Evolutionary conservation across 345 rosid genomes (phyloP).

Genomic region (Eucalyptus brandiana): DNA sequence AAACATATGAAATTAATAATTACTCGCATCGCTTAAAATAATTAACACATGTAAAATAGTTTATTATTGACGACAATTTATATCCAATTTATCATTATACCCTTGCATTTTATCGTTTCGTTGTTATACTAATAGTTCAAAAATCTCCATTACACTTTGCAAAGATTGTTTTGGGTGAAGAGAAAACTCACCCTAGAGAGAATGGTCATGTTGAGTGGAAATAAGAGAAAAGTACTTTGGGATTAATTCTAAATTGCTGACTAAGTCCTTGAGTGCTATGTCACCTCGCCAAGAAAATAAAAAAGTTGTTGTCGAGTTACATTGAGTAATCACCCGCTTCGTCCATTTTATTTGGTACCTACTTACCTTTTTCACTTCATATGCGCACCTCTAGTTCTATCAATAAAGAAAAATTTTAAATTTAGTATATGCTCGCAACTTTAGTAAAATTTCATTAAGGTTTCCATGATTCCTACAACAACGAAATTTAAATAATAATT

Average conservation of each 20-base stretch:
- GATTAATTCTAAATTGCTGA: neutral
- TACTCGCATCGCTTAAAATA: fast-evolving
- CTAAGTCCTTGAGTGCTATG: neutral
- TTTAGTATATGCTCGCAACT: neutral
- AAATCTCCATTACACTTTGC: neutral
- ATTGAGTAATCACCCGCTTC: neutral
- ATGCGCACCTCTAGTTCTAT: neutral
- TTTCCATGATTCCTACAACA: neutral
- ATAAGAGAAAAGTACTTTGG: neutral
- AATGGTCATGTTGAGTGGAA: neutral
- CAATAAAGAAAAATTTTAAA: neutral
- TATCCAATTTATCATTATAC: neutral
- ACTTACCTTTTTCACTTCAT: neutral
- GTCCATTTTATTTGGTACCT: neutral
- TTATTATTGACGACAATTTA: too few species aligned
- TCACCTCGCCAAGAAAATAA: neutral
- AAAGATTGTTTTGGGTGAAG: neutral
- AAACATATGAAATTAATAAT: fast-evolving
- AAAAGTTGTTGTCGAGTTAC: neutral
- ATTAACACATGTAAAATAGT: fast-evolving
- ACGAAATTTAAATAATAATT: neutral
- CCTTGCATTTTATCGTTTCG: neutral
- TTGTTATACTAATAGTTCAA: too few species aligned
- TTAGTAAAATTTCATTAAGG: neutral
- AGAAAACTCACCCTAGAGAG: neutral